Base-by-base conservation (phyloP, 1,284 basidiomycete genomes). In the Jaminaea rosea region DNA sequence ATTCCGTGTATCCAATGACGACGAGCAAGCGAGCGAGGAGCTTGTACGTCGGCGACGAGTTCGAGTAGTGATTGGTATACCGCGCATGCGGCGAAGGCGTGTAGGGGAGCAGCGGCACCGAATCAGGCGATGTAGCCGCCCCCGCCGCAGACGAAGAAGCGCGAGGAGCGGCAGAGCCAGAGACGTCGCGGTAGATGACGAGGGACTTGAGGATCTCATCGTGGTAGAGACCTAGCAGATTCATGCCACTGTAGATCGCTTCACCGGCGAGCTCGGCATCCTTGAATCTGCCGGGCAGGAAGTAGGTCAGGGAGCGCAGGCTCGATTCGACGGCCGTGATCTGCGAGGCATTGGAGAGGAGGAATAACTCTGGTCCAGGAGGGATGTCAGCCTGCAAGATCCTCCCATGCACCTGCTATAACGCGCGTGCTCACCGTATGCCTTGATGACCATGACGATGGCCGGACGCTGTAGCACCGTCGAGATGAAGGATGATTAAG, bases 261-360 rank as follows among this genome's bases (percentile, higher is more conserved):
- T 51, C 50, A 45, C 46, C 50, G 21, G 55, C 48, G 53, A 96
- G 79, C 75, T 96, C 92, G 49, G 91, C 88, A 80, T 96, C 92
- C 74, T 90, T 89, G 81, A 96, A 96, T 57, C 91, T 82, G 59
- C 91, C 92, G 19, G 92, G 91, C 23, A 96, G 79, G 63, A 96
- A 85, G 87, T 90, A 96, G 32, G 89, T 92, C 61, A 94, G 78
- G 55, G 88, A 91, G 54, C 89, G 80, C 59, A 96, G 77, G 10
- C 86, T 84, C 29, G 86, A 88, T 76, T 96, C 91, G 60, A 94
- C 79, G 11, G 86, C 84, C 17, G 85, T 85, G 53, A 96, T 71
- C 50, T 72, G 69, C 9, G 67, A 65, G 21, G 68, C 71, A 44
- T 72, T 70, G 48, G 60, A 49, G 39, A 72, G 56, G 19, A 73